Conservation (phyloP, 2,329 filamentous ascomycete species). For the Blastomyces silverae region DNA sequence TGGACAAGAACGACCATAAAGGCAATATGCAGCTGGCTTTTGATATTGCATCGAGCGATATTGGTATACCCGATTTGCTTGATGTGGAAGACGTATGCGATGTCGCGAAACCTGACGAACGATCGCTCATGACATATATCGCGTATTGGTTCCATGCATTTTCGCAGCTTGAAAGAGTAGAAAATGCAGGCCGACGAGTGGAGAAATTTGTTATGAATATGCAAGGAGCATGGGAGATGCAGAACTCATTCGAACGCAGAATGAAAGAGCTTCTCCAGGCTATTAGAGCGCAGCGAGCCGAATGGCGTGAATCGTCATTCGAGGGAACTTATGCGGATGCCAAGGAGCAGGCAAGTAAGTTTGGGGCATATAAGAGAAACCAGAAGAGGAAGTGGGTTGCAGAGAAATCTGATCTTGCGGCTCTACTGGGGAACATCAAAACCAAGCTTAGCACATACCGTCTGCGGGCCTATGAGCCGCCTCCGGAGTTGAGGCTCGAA, state of each 20-base stretch:
- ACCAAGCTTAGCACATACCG: conserved; percentile 96
- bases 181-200: conserved; percentile 90
- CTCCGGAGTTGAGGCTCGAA: conserved; percentile 72
- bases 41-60: conserved; percentile 91
- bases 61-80: conserved; percentile 89
- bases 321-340: conserved; percentile 89
- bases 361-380: conserved; percentile 82
- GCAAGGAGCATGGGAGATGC: conserved; percentile 99
- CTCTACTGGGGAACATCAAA: conserved; percentile 94
- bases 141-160: conserved; percentile 99
- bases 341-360: conserved; percentile 74
- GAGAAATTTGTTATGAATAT: conserved; percentile 99
- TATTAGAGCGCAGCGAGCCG: conserved; percentile 64
- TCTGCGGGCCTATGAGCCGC: conserved; percentile 82
- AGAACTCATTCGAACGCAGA: conserved; percentile 86
- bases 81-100: conserved; percentile 98
- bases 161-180: conserved; percentile 96
- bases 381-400: conserved; percentile 94
- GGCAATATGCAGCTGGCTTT: conserved; percentile 99
- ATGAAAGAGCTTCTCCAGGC: conserved; percentile 75
- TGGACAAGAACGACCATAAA: conserved; percentile 89
- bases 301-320: conserved; percentile 75
- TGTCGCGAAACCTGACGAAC: conserved; percentile 90
- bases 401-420: conserved; percentile 92
- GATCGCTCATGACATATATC: conserved; percentile 98